These are phyloP conservation scores for Malassezia sympodialis DNA, from an alignment of 1,284 basidiomycete species.

Conservation along the genomic window DNA sequence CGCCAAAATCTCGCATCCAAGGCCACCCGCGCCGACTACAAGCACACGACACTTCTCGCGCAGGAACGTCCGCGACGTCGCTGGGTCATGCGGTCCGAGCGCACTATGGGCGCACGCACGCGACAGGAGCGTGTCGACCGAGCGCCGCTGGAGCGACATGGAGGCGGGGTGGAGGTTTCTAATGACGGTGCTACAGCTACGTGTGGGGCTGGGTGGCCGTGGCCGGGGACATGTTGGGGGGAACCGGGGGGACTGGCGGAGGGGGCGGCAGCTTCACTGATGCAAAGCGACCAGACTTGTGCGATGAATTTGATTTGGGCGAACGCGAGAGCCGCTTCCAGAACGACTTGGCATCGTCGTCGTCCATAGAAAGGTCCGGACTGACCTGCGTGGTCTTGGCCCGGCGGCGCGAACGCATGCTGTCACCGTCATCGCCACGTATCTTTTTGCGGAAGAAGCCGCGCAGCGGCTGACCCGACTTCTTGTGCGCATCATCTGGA, in stretches of 20 bases:
- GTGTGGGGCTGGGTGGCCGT: not conserved
- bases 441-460: conserved; percentile 3
- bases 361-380: not conserved
- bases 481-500: not conserved
- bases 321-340: conserved; percentile 8
- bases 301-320: conserved; percentile 3
- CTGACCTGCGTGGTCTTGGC: not conserved
- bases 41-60: conserved; percentile 77
- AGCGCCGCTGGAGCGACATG: not conserved
- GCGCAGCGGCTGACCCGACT: not conserved
- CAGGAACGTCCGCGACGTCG: conserved; percentile 65
- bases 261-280: conserved; percentile 60
- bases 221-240: conserved; percentile 51
- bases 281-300: not conserved
- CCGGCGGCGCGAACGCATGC: not conserved
- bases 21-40: conserved; percentile 61
- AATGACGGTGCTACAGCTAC: not conserved
- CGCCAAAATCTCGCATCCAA: conserved; percentile 46
- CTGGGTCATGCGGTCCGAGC: not conserved
- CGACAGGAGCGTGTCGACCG: not conserved
- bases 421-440: not conserved
- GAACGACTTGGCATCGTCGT: not conserved
- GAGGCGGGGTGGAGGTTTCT: not conserved
- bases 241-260: conserved; percentile 73
- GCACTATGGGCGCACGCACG: not conserved